phyloP scores from a whole-genome alignment of 805 yeast species.

The Cyberlindnera saturnus region DNA sequence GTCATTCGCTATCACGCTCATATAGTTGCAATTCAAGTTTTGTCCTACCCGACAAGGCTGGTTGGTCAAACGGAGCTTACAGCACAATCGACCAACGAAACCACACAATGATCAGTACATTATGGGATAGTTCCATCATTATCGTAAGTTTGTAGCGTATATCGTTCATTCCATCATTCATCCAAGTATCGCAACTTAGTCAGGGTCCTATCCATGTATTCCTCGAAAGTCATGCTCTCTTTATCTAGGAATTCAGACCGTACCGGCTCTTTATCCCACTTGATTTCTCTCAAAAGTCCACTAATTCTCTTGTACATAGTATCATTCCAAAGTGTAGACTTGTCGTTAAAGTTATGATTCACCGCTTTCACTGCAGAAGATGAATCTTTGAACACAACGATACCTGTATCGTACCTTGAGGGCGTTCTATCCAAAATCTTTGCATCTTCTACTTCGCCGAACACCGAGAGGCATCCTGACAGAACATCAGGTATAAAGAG shows the following conservation, averaged over 20 bases:
- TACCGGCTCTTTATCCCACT: slow-evolving; percentile 6
- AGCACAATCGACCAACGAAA: no score
- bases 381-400: slow-evolving; percentile 7
- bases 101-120: not conserved
- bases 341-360: slow-evolving; percentile 9
- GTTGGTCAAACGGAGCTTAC: no score
- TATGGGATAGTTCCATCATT: not conserved
- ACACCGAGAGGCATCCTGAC: slow-evolving; percentile 18
- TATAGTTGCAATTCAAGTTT: no score
- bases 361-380: slow-evolving; percentile 11
- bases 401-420: slow-evolving; percentile 13
- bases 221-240: slow-evolving; percentile 11
- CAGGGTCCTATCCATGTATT: slow-evolving; percentile 13
- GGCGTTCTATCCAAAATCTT: slow-evolving; percentile 11
- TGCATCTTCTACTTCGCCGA: slow-evolving; percentile 16
- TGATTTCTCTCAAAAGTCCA: slow-evolving; percentile 16
- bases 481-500: slow-evolving; percentile 18
- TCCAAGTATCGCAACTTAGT: slow-evolving; percentile 3
- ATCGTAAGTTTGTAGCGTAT: not conserved
- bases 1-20: not conserved
- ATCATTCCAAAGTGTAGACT: slow-evolving; percentile 15
- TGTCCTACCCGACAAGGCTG: no score
- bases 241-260: slow-evolving; percentile 1
- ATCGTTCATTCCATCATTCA: not conserved
- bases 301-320: slow-evolving; percentile 19